phyloP scores from a whole-genome alignment of 176 grass and related monocot species.

The Echinochloa phyllopogon region DNA sequence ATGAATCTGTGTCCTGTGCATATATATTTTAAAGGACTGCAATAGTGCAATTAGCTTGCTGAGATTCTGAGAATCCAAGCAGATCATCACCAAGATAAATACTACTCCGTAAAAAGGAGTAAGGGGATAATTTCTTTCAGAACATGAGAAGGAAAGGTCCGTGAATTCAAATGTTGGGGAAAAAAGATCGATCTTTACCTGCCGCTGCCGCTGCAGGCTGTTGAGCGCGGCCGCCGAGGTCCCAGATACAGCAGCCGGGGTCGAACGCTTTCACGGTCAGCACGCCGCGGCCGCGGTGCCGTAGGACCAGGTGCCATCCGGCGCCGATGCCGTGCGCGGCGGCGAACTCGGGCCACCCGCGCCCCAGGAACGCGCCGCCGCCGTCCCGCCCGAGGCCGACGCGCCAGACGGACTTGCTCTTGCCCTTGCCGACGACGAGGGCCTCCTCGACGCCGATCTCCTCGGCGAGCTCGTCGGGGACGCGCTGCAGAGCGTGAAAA shows the following conservation, averaged over 20 bases:
- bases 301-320: background rate
- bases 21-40: background rate
- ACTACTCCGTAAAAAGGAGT: too few species aligned
- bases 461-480: conserved; percentile 29
- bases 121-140: background rate
- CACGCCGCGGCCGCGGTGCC: background rate
- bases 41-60: background rate
- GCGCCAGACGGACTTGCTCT: background rate
- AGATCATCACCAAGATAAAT: background rate
- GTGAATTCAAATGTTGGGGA: background rate
- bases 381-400: background rate
- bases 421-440: conserved; percentile 3
- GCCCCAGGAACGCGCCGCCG: background rate
- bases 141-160: background rate
- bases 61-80: background rate
- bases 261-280: background rate
- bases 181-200: background rate
- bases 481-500: conserved; percentile 5
- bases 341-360: background rate
- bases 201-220: background rate
- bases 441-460: background rate
- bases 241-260: background rate
- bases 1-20: too few species aligned
- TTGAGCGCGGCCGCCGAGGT: background rate
- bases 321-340: background rate